Evolutionary conservation across 2,329 filamentous ascomycete species (phyloP).

Genomic region (Colletotrichum sp.): DNA sequence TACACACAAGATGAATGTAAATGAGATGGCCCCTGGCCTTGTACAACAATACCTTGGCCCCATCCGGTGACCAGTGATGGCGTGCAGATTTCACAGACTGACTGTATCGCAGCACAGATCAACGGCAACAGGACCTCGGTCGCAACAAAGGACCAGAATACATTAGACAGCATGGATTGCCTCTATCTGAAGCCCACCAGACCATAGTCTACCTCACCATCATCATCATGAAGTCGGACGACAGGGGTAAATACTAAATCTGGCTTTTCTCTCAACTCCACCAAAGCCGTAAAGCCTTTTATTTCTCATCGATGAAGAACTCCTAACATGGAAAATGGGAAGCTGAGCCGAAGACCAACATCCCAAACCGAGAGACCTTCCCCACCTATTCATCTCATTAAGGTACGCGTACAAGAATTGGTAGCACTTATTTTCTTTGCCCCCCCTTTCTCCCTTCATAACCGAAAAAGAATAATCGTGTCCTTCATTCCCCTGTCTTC

Average conservation of each 20-base stretch:
- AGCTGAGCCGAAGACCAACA: not conserved
- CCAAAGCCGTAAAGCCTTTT: constrained; percentile 7
- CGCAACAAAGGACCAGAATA: not conserved
- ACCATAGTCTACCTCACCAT: not conserved
- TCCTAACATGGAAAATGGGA: constrained; percentile 11
- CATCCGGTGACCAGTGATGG: not conserved
- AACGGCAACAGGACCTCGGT: not conserved
- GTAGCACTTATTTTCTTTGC: constrained; percentile 21
- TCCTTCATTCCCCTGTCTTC: constrained; percentile 6
- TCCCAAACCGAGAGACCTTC: not conserved
- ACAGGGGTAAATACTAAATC: not conserved
- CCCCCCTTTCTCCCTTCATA: constrained; percentile 14
- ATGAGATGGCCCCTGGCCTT: constrained; percentile 2
- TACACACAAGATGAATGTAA: not conserved
- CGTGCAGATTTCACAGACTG: not conserved
- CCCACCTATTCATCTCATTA: constrained; percentile 21
- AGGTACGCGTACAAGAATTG: constrained; percentile 26
- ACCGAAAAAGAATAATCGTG: constrained; percentile 11
- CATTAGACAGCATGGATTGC: not conserved
- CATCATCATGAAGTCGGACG: not conserved
- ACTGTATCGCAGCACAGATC: not conserved
- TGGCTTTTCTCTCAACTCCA: constrained; percentile 1
- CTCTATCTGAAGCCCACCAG: not conserved
- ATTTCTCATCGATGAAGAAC: constrained; percentile 13
- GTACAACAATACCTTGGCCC: not conserved